Conservation (phyloP, 352 stramenopile genomes). For the Phytophthora cactorum region DNA sequence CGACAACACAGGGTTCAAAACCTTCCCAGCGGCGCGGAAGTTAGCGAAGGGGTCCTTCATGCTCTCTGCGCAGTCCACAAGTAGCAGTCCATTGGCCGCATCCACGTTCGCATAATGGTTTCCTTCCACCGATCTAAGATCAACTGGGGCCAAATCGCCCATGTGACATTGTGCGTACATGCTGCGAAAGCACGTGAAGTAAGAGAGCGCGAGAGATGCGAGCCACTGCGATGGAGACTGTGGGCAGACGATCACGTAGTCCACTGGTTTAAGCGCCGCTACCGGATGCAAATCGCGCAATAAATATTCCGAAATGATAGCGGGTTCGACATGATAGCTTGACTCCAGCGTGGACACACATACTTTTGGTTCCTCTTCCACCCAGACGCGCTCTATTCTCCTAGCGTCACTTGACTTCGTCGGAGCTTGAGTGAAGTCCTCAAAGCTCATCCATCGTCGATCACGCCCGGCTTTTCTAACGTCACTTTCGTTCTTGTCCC, state of each 20-base stretch:
- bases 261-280: constrained; percentile 62
- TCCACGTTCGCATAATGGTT: constrained; percentile 59
- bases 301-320: constrained; percentile 76
- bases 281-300: constrained; percentile 77
- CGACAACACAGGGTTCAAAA: constrained; percentile 58
- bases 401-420: constrained; percentile 21
- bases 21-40: constrained; percentile 64
- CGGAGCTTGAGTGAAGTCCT: constrained; percentile 35
- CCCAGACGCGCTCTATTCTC: constrained; percentile 32
- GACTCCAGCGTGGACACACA: constrained; percentile 64
- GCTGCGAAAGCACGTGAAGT: constrained; percentile 70
- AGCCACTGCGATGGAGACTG: constrained; percentile 78
- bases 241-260: constrained; percentile 79
- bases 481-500: constrained; percentile 37
- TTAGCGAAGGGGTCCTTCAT: constrained; percentile 67
- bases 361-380: constrained; percentile 42
- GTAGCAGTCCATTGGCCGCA: constrained; percentile 52
- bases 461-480: constrained; percentile 22
- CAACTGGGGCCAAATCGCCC: constrained; percentile 64
- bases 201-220: constrained; percentile 70
- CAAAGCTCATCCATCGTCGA: constrained; percentile 54
- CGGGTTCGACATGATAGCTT: constrained; percentile 55
- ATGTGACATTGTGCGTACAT: constrained; percentile 76
- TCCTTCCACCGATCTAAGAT: constrained; percentile 47
- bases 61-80: constrained; percentile 61